Percentiles rank a stretch among this genome's conserved stretches.
phyloP scores from a whole-genome alignment of 805 yeast species.

The Sugiyamaella qingdaonensis region DNA sequence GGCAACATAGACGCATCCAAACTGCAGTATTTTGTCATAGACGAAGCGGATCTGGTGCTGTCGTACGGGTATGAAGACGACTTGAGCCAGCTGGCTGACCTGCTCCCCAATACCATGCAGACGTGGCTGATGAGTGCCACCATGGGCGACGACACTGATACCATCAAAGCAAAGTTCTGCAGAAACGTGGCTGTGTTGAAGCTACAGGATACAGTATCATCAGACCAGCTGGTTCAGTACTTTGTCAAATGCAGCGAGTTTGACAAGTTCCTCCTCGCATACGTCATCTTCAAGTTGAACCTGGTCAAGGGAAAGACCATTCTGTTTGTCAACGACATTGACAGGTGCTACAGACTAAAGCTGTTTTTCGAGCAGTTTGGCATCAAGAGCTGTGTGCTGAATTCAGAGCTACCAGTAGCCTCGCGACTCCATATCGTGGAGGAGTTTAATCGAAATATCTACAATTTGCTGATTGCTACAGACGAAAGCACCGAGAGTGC shows the following conservation, averaged over 20 bases:
- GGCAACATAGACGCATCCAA: constrained; percentile 48
- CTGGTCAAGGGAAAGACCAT: constrained; percentile 88
- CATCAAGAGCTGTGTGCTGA: constrained; percentile 77
- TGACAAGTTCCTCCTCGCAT: constrained; percentile 85
- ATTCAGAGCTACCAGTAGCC: constrained; percentile 87
- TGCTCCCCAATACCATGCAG: constrained; percentile 68
- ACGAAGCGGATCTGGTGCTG: constrained; percentile 88
- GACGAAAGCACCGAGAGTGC: constrained; percentile 71
- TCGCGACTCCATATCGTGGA: constrained; percentile 94
- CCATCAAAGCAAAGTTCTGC: constrained; percentile 72
- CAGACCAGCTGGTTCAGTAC: constrained; percentile 68
- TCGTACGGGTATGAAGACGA: constrained; percentile 92
- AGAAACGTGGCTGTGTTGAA: constrained; percentile 76
- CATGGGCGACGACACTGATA: constrained; percentile 76
- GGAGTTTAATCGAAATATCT: constrained; percentile 86
- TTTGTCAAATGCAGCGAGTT: constrained; percentile 83
- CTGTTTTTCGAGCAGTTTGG: constrained; percentile 94
- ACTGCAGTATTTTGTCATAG: constrained; percentile 74
- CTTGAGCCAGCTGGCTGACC: constrained; percentile 57
- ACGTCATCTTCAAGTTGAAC: constrained; percentile 84
- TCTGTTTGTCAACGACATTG: constrained; percentile 88
- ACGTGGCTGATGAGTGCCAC: constrained; percentile 97
- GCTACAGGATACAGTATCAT: constrained; percentile 64
- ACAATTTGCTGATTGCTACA: constrained; percentile 85
- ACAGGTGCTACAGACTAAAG: constrained; percentile 89